These are phyloP conservation scores for Betula pendula DNA, from an alignment of 306 rosid genomes.

Conservation along the genomic window DNA sequence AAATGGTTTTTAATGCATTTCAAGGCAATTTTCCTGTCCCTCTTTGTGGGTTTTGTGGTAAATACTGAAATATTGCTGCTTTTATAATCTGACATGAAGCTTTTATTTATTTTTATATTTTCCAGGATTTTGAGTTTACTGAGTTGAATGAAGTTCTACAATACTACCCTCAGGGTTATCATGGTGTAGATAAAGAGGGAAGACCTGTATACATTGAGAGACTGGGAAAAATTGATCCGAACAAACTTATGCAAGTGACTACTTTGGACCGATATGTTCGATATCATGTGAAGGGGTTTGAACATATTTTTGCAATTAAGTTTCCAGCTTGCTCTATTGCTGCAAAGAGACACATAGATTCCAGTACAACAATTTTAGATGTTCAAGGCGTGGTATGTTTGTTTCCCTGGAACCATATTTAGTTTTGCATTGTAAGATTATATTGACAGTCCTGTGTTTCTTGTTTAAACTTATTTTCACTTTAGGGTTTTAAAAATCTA, in stretches of 20 bases:
- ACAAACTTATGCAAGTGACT: conserved; percentile 79
- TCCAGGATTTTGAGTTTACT: conserved; percentile 75
- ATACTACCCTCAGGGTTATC: conserved; percentile 89
- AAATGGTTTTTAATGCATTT: conserved; percentile 2
- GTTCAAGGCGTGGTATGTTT: conserved; percentile 86
- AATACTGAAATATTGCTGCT: background rate
- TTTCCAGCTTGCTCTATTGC: conserved; percentile 93
- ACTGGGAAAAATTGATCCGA: conserved; percentile 82
- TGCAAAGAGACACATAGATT: conserved; percentile 88
- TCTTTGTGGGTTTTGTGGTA: background rate
- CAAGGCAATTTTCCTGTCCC: background rate
- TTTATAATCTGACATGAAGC: background rate
- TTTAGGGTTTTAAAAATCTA: conserved; percentile 81
- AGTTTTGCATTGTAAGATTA: conserved; percentile 6
- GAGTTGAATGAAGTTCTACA: conserved; percentile 72
- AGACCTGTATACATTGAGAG: conserved; percentile 85
- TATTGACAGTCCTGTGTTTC: conserved; percentile 16
- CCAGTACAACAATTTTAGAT: conserved; percentile 87
- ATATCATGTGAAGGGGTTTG: conserved; percentile 91
- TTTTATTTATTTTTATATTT: background rate
- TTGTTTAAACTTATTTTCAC: conserved; percentile 15
- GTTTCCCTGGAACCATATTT: conserved; percentile 16
- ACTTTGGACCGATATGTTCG: conserved; percentile 69
- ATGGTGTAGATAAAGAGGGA: conserved; percentile 94
- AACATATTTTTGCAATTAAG: conserved; percentile 70